These are phyloP conservation scores for Lojkania enalia DNA, from an alignment of 2,329 filamentous ascomycete species.

Conservation along the genomic window DNA sequence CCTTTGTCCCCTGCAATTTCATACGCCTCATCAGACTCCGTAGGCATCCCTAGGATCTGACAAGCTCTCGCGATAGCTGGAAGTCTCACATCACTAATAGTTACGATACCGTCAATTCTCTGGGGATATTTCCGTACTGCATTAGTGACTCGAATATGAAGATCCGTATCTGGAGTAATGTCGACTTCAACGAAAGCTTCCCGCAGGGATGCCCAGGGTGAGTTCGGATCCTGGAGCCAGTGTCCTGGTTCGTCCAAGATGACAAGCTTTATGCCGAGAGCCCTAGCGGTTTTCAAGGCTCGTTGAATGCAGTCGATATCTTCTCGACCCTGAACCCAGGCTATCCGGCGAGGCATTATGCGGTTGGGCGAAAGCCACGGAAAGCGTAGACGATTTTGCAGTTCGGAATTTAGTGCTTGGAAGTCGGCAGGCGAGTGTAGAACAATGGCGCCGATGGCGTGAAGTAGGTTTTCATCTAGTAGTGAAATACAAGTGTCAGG, in stretches of 20 bases:
- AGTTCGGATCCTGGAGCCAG: conserved; percentile 46
- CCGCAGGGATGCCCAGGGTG: conserved; percentile 22
- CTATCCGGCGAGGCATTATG: conserved; percentile 4
- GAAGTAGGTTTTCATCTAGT: neutral
- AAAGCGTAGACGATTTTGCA: conserved; percentile 22
- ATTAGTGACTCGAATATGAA: conserved; percentile 8
- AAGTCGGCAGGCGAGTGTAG: conserved; percentile 44
- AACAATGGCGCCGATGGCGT: conserved; percentile 8
- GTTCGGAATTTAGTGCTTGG: conserved; percentile 12
- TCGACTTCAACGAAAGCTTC: conserved; percentile 26
- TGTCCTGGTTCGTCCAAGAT: conserved; percentile 45
- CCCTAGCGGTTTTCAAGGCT: conserved; percentile 32
- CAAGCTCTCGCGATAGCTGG: conserved; percentile 37
- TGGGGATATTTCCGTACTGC: conserved; percentile 23
- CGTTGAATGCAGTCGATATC: conserved; percentile 24
- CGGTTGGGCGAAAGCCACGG: conserved; percentile 17
- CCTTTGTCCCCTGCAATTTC: conserved; percentile 19
- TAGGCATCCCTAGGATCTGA: conserved; percentile 37
- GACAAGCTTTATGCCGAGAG: conserved; percentile 44
- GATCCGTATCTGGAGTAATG: conserved; percentile 35
- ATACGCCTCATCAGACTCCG: conserved; percentile 31
- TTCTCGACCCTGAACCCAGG: conserved; percentile 11
- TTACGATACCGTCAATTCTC: conserved; percentile 44
- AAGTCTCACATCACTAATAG: conserved; percentile 39
- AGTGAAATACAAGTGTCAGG: neutral